Evolutionary conservation across 805 yeast species (phyloP), one percentile per base, ranked within the genome.

Genomic region (Kodamaea lidongshanica): DNA sequence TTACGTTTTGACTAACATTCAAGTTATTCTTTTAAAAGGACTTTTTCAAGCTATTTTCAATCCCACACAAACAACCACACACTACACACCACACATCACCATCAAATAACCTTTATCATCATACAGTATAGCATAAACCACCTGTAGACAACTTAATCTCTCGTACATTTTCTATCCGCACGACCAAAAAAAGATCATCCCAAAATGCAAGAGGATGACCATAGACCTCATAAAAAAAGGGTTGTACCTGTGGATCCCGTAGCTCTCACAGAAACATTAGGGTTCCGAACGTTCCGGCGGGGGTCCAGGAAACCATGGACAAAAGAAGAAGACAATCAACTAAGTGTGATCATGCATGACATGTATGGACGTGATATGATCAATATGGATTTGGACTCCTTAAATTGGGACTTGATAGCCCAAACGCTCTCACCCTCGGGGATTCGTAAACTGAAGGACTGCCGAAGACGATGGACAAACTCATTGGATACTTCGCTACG

Each of bases 401-500:
- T 80, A 7, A 67, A 75, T 31, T 82, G 94, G 94, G 83, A 77
- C 18, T 37, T 40, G 31, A 65, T 78, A 23, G 71, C 78, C 2
- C 37, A 34, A 9, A 41, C 62, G 40, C 41, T 58, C 37, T 47
- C 68, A 58, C 52, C 68, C 45, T 40, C 57, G 44, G 57, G 65
- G 39, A 46, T 62, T 19, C 52, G 95, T 31, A 78, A 81, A 44
- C 69, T 85, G 8, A 85, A 82, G 45, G 94, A 86, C 50, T 82
- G 95, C 48, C 70, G 86, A 19, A 87, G 86, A 52, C 60, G 96
- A 35, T 88, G 96, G 96, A 62, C 74, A 11, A 80, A 79, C 39
- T 84, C 95, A 1, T 56, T 88, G 23, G 92, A 86, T 52, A 96
- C 96, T 2, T 72, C 67, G 35, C 60, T 88, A 37, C 72, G 76